Conservation (phyloP, 768 basidiomycete genomes). For the Boletellus emodensis region DNA sequence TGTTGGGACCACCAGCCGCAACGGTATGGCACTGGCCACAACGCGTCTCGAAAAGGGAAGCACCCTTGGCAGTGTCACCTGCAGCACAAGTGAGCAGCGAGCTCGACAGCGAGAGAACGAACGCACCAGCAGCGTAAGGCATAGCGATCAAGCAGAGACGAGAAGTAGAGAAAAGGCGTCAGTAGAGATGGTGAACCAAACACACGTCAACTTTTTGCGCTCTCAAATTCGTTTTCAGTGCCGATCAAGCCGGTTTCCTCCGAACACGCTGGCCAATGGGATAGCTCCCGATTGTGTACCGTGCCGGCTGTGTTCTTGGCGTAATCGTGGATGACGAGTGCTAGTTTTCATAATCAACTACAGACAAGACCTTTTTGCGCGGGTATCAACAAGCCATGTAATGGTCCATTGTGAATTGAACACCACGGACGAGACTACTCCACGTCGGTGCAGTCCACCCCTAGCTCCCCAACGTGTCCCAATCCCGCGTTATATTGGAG, state of each 20-base stretch:
- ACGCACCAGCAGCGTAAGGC: slow-evolving; percentile 44
- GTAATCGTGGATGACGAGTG: no score
- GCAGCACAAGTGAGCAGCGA: background rate
- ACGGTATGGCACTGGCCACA: slow-evolving; percentile 94
- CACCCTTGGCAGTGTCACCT: slow-evolving; percentile 91
- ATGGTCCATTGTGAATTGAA: background rate
- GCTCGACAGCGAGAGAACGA: background rate
- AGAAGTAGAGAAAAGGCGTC: background rate
- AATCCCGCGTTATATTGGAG: slow-evolving; percentile 17
- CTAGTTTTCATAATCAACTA: no score
- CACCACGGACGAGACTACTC: background rate
- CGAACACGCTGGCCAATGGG: slow-evolving; percentile 25
- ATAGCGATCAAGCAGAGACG: slow-evolving; percentile 24
- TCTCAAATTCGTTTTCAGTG: slow-evolving; percentile 7
- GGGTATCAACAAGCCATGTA: background rate
- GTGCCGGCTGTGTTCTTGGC: background rate
- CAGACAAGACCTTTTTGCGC: background rate
- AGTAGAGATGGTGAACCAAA: slow-evolving; percentile 3
- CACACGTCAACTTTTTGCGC: slow-evolving; percentile 6
- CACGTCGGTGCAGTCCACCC: background rate
- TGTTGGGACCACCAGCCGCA: slow-evolving; percentile 70
- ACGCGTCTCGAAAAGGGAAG: slow-evolving; percentile 93
- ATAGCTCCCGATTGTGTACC: background rate
- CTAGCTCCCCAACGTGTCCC: slow-evolving; percentile 2
- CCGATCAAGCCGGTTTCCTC: slow-evolving; percentile 31